Evolutionary conservation across 2,329 filamentous ascomycete genomes (phyloP), one percentile per base, ranked within the genome.

Genomic region (Claviceps maximensis): DNA sequence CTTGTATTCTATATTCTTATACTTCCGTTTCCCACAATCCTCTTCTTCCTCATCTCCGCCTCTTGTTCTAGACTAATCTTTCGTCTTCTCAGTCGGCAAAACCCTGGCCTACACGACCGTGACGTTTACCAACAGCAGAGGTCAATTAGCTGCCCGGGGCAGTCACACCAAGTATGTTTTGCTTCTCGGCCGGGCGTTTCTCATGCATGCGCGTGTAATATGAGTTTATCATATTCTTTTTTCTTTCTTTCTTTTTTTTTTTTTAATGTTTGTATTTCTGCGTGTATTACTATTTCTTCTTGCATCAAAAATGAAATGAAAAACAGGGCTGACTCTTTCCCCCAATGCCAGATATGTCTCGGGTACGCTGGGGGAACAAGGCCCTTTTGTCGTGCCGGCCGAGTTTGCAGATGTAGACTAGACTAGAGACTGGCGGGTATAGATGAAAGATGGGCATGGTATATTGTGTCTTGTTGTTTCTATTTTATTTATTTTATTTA

Each of bases 31-130:
- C n/a, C n/a, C n/a, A n/a, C n/a, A n/a, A n/a, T n/a, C n/a, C n/a
- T n/a, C n/a, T n/a, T n/a, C n/a, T n/a, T n/a, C n/a, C n/a, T n/a
- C n/a, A n/a, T n/a, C n/a, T n/a, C n/a, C n/a, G n/a, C n/a, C n/a
- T n/a, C n/a, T n/a, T n/a, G n/a, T n/a, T n/a, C n/a, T n/a, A n/a
- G n/a, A n/a, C n/a, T n/a, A n/a, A n/a, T n/a, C n/a, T n/a, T n/a
- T n/a, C n/a, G n/a, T n/a, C n/a, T n/a, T n/a, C n/a, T n/a, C 31
- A 83, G 79, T 84, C 58, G 81, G 81, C n/a, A 81, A 77, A 57
- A 83, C 76, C 0, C 64, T 84, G 5, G 82, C 81, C 6, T 84
- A 74, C 58, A 84, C 82, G 0, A 76, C 74, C 0, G 70, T 84
- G 17, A 73, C 74, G 0, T 84, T 84, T 57, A 74, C 67, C 51